phyloP scores from a whole-genome alignment of 2,329 filamentous ascomycete genomes.

The Botrytis paeoniae region DNA sequence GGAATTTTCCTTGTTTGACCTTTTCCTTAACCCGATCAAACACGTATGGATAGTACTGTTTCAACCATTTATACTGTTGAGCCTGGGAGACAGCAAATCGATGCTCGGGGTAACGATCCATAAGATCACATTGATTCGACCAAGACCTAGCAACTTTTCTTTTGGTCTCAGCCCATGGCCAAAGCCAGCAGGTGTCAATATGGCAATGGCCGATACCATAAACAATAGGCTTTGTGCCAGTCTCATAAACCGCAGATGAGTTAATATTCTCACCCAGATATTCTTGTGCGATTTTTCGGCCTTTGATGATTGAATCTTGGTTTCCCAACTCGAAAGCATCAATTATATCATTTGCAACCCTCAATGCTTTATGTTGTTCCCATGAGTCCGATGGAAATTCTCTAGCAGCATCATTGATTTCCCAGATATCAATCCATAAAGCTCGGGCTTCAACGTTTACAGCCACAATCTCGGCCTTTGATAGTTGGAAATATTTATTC shows the following conservation, averaged over 20 bases:
- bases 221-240: constrained; percentile 70
- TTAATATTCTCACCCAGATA: constrained; percentile 81
- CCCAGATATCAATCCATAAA: constrained; percentile 91
- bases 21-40: constrained; percentile 90
- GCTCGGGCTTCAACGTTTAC: constrained; percentile 82
- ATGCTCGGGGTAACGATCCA: constrained; percentile 92
- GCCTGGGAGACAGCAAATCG: constrained; percentile 91
- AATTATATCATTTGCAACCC: constrained; percentile 84
- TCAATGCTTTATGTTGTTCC: constrained; percentile 82
- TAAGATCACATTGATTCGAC: constrained; percentile 93
- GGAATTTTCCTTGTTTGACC: constrained; percentile 85
- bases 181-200: constrained; percentile 97
- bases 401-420: constrained; percentile 85
- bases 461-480: constrained; percentile 79
- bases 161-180: constrained; percentile 97
- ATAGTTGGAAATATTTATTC: constrained; percentile 75
- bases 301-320: constrained; percentile 72
- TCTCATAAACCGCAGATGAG: constrained; percentile 79
- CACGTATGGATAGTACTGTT: constrained; percentile 80
- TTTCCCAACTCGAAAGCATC: constrained; percentile 81
- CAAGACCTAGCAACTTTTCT: constrained; percentile 93
- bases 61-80: constrained; percentile 97
- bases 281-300: constrained; percentile 76
- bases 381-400: constrained; percentile 88
- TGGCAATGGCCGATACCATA: constrained; percentile 94